Conservation (phyloP, 2,329 filamentous ascomycete genomes). For the Neoscytalidium dimidiatum region DNA sequence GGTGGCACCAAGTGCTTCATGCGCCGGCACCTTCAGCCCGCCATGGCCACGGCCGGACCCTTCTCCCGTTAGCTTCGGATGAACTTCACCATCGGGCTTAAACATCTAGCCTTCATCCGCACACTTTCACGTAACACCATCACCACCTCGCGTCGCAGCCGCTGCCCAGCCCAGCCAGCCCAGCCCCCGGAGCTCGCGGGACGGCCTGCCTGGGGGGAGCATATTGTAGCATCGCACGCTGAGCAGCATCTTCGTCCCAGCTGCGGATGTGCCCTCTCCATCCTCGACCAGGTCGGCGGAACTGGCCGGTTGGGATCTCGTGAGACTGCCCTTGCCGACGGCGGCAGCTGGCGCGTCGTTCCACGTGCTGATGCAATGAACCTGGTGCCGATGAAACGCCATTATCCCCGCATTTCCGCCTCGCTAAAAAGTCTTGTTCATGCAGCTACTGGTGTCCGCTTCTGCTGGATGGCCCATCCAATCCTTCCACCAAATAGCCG, state of each 20-base stretch:
- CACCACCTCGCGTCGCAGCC: background rate
- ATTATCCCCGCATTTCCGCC: constrained; percentile 1
- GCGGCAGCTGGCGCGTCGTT: constrained; percentile 1
- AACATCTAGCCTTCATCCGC: background rate
- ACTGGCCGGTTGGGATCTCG: background rate
- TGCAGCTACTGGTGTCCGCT: background rate
- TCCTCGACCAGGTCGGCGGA: background rate
- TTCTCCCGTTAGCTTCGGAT: background rate
- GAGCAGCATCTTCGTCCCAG: too few relatives aligned
- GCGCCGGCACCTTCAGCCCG: background rate
- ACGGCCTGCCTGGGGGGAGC: too few relatives aligned
- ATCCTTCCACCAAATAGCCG: background rate
- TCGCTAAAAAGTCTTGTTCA: background rate
- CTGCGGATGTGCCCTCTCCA: background rate
- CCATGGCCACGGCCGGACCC: background rate
- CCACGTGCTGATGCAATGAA: background rate
- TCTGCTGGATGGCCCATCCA: background rate
- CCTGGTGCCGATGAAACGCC: constrained; percentile 8
- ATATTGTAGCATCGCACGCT: too few relatives aligned
- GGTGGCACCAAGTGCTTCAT: background rate
- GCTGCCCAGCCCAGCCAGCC: too few relatives aligned
- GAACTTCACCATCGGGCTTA: background rate
- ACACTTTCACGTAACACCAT: background rate
- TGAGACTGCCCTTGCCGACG: background rate
- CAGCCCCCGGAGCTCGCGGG: too few relatives aligned